A percentile compares a stretch with the other conserved stretches of the same genome.
Evolutionary conservation across 331 rosid species (phyloP).

Genomic region (Stylosanthes scabra): DNA sequence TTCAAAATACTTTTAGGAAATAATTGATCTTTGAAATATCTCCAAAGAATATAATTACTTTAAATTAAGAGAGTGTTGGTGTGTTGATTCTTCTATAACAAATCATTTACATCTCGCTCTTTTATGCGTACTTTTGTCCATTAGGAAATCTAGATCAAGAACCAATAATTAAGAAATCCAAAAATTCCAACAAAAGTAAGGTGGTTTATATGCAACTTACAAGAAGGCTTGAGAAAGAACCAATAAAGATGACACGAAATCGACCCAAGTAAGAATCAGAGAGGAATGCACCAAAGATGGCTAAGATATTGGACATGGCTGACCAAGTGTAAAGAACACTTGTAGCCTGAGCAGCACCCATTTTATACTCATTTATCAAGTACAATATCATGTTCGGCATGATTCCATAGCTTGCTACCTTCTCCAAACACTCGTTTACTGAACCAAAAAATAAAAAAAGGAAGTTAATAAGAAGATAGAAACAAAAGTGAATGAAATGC

Average conservation of each 20-base stretch:
- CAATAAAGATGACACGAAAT: slow-evolving; percentile 42
- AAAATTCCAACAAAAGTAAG: too few species aligned
- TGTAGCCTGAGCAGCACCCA: slow-evolving; percentile 40
- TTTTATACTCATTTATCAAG: slow-evolving; percentile 32
- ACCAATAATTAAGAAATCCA: too few species aligned
- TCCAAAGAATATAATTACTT: too few species aligned
- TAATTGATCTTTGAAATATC: too few species aligned
- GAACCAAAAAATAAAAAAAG: background rate
- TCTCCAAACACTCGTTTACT: slow-evolving; percentile 42
- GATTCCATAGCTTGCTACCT: slow-evolving; percentile 43
- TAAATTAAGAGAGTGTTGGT: too few species aligned
- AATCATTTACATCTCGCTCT: too few species aligned
- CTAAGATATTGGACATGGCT: slow-evolving; percentile 46
- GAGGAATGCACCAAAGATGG: slow-evolving; percentile 55
- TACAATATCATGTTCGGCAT: slow-evolving; percentile 48
- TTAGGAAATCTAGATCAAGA: too few species aligned
- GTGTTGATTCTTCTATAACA: too few species aligned
- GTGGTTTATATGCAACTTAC: slow-evolving; percentile 3
- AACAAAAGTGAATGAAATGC: background rate
- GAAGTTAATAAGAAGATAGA: background rate
- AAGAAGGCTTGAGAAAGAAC: slow-evolving; percentile 49
- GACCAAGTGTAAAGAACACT: slow-evolving; percentile 49
- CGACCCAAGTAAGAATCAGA: slow-evolving; percentile 61
- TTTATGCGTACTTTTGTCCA: too few species aligned
- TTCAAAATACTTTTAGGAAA: too few species aligned